Evolutionary conservation across 1,139 yeast species (phyloP).

Genomic region (Lodderomyces oxycetoniae): DNA sequence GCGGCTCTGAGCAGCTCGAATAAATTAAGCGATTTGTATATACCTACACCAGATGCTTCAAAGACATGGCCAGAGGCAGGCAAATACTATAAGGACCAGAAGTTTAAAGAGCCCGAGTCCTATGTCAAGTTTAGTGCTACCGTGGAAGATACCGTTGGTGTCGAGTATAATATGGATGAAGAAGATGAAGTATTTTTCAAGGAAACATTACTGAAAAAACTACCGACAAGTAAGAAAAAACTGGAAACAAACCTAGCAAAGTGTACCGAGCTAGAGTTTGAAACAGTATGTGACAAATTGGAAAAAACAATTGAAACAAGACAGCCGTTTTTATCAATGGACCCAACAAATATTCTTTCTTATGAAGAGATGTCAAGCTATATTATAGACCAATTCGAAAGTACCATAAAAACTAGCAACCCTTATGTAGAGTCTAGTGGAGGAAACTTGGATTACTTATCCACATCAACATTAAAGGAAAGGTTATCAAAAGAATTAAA

Average conservation of each 20-base stretch:
- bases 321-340: slow-evolving; percentile 86
- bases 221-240: slow-evolving; percentile 21
- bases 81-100: slow-evolving; percentile 59
- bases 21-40: slow-evolving; percentile 46
- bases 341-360: slow-evolving; percentile 69
- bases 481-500: slow-evolving; percentile 36
- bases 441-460: slow-evolving; percentile 30
- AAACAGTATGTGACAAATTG: slow-evolving; percentile 65
- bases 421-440: slow-evolving; percentile 27
- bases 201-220: slow-evolving; percentile 33
- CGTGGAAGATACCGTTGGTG: slow-evolving; percentile 88
- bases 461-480: slow-evolving; percentile 37
- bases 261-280: slow-evolving; percentile 82
- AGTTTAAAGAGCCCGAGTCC: slow-evolving; percentile 67
- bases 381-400: slow-evolving; percentile 33
- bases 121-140: slow-evolving; percentile 91
- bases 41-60: slow-evolving; percentile 97
- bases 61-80: slow-evolving; percentile 73
- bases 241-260: slow-evolving; percentile 18
- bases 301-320: slow-evolving; percentile 71
- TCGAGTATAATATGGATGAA: slow-evolving; percentile 88
- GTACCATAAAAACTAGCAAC: slow-evolving; percentile 23
- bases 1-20: slow-evolving; percentile 11
- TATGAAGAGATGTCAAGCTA: slow-evolving; percentile 63
- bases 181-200: slow-evolving; percentile 66